Percentiles rank a stretch among this genome's conserved stretches.
These are phyloP conservation scores for Pseudovirgaria hyperparasitica DNA, from an alignment of 2,329 filamentous ascomycete genomes.

Conservation along the genomic window DNA sequence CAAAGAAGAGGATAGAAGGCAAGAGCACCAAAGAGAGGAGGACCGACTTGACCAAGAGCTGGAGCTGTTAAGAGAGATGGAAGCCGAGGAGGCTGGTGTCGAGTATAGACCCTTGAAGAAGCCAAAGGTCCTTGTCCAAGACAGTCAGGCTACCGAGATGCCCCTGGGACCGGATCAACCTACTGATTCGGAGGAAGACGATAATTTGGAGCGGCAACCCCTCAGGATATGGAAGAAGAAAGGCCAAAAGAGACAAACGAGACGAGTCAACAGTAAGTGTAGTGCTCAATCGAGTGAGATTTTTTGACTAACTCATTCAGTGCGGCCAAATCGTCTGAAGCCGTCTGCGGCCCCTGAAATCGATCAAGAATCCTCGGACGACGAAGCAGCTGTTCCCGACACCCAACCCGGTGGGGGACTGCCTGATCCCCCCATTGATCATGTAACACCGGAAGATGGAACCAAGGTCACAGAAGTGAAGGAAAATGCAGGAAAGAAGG, in stretches of 20 bases:
- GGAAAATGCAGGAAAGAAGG: constrained; percentile 22
- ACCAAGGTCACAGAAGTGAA: constrained; percentile 8
- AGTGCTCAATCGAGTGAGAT: constrained; percentile 2
- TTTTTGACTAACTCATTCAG: constrained; percentile 14
- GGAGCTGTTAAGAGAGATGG: constrained; percentile 60
- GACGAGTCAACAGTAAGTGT: constrained; percentile 43
- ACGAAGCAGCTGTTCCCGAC: constrained; percentile 18
- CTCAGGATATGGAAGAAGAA: constrained; percentile 66
- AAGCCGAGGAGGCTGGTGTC: constrained; percentile 31
- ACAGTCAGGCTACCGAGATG: constrained; percentile 32
- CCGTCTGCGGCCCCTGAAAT: constrained; percentile 27
- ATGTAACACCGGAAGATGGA: constrained; percentile 4
- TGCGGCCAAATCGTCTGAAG: constrained; percentile 24
- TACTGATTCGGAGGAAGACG: constrained; percentile 48
- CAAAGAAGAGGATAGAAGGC: constrained; percentile 46
- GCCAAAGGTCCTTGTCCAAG: constrained; percentile 23
- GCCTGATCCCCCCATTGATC: constrained; percentile 10
- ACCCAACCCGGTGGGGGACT: too few species aligned
- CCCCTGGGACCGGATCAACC: constrained; percentile 32
- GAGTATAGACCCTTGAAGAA: constrained; percentile 12
- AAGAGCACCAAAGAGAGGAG: constrained; percentile 36
- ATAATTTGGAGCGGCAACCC: constrained; percentile 47
- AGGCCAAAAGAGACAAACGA: constrained; percentile 67
- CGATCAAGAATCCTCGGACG: constrained; percentile 18
- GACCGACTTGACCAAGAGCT: constrained; percentile 54